phyloP scores from a whole-genome alignment of 2,329 filamentous ascomycete species.

The Colletotrichum sp. region DNA sequence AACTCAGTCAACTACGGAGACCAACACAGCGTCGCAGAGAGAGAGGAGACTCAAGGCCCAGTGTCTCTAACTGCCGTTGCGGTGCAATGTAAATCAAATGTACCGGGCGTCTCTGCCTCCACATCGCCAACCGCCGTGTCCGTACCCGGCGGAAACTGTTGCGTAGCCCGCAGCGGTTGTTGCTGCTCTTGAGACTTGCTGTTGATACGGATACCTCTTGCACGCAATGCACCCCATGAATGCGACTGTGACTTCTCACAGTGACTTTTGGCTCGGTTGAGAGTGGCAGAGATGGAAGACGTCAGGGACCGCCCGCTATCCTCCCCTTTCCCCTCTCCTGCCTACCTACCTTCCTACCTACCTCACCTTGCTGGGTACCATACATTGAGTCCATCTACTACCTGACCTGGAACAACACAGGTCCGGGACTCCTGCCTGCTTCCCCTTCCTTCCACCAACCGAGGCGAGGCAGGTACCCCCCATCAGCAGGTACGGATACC shows the following conservation, averaged over 20 bases:
- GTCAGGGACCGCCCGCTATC: background rate
- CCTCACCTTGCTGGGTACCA: background rate
- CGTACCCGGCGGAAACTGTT: background rate
- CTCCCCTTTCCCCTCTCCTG: background rate
- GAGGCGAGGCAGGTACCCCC: background rate
- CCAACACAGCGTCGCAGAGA: background rate
- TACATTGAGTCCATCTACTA: background rate
- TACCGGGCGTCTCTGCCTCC: constrained; percentile 1
- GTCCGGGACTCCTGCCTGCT: background rate
- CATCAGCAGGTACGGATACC: background rate
- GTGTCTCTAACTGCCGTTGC: constrained; percentile 10
- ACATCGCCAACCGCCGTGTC: constrained; percentile 14
- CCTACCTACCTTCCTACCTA: background rate
- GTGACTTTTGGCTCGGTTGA: background rate
- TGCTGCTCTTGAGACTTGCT: background rate
- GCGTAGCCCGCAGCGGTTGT: background rate
- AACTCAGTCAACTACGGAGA: background rate
- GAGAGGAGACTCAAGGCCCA: background rate
- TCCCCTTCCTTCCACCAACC: background rate
- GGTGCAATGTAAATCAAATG: constrained; percentile 8
- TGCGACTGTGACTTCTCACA: background rate
- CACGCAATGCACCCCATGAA: background rate
- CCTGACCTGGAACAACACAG: background rate
- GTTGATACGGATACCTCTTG: background rate
- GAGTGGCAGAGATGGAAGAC: background rate